Evolutionary conservation across 2,329 filamentous ascomycete species (phyloP).

Genomic region (Penicillium aurantiogriseum): DNA sequence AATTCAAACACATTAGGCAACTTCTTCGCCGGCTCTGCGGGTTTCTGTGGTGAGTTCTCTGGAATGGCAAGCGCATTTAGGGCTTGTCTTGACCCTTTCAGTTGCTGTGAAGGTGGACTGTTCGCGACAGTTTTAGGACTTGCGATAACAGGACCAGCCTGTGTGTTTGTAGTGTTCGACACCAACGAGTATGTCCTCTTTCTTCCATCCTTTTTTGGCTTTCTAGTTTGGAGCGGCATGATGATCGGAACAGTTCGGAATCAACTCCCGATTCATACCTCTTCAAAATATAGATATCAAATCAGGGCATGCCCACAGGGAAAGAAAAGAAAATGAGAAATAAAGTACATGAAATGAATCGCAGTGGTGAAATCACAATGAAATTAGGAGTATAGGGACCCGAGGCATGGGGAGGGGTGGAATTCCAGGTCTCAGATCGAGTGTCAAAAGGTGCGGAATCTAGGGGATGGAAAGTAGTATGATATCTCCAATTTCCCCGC

Average conservation of each 20-base stretch:
- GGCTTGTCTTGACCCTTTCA: slow-evolving; percentile 16
- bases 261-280: slow-evolving; percentile 13
- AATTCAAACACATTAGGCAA: slow-evolving; percentile 43
- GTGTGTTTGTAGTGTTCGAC: slow-evolving; percentile 23
- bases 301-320: slow-evolving; percentile 4
- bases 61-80: slow-evolving; percentile 19
- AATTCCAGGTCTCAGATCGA: slow-evolving; percentile 21
- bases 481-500: slow-evolving; percentile 25
- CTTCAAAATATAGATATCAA: slow-evolving; percentile 5
- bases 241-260: slow-evolving; percentile 20
- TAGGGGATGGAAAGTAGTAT: slow-evolving; percentile 15
- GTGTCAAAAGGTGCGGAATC: slow-evolving; percentile 20
- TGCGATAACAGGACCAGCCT: slow-evolving; percentile 23
- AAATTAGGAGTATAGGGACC: slow-evolving; percentile 13
- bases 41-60: slow-evolving; percentile 10
- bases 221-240: slow-evolving; percentile 34
- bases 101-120: slow-evolving; percentile 12
- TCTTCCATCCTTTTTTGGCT: slow-evolving; percentile 29
- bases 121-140: slow-evolving; percentile 19
- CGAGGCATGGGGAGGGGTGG: slow-evolving; percentile 20
- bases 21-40: slow-evolving; percentile 19
- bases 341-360: slow-evolving; percentile 9
- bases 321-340: background rate
- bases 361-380: slow-evolving; percentile 3
- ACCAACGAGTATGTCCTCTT: slow-evolving; percentile 28